Conservation (phyloP, 371 early-diverging fungal species). For the Mortierella sp. region DNA sequence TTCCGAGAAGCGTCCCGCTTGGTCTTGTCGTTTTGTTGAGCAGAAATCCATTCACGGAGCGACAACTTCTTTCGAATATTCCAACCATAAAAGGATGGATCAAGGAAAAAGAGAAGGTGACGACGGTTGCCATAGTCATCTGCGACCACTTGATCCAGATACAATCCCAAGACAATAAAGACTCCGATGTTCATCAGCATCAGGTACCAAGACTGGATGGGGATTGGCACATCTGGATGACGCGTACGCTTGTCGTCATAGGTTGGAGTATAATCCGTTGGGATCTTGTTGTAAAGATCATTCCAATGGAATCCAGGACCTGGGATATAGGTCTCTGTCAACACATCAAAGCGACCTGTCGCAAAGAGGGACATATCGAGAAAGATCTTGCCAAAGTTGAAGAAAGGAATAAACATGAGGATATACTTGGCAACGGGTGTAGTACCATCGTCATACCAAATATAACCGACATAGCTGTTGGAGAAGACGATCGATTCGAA, state of each 20-base stretch:
- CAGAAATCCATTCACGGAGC: constrained; percentile 35
- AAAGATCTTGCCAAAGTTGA: constrained; percentile 79
- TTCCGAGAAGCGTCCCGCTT: constrained; percentile 23
- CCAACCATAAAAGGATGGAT: constrained; percentile 71
- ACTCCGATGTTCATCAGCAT: constrained; percentile 67
- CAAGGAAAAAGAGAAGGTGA: constrained; percentile 67
- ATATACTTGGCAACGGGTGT: constrained; percentile 38
- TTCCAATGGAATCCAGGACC: constrained; percentile 71
- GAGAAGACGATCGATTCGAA: constrained; percentile 77
- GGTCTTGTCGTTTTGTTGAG: constrained; percentile 34
- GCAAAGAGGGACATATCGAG: constrained; percentile 71
- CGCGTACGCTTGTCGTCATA: constrained; percentile 54
- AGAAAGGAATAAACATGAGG: constrained; percentile 72
- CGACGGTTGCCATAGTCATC: constrained; percentile 72
- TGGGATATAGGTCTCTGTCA: constrained; percentile 66
- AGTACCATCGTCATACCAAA: constrained; percentile 69
- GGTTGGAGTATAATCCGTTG: constrained; percentile 54
- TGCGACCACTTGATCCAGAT: constrained; percentile 74
- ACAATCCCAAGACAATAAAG: constrained; percentile 66
- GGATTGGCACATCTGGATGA: constrained; percentile 63
- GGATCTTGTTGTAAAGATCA: constrained; percentile 60
- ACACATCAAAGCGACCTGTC: constrained; percentile 65
- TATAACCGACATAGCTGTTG: constrained; percentile 63
- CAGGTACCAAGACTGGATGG: constrained; percentile 64
- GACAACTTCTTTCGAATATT: constrained; percentile 36